These are phyloP conservation scores for Fonsecaea pedrosoi DNA, from an alignment of 2,329 filamentous ascomycete species.

Conservation along the genomic window DNA sequence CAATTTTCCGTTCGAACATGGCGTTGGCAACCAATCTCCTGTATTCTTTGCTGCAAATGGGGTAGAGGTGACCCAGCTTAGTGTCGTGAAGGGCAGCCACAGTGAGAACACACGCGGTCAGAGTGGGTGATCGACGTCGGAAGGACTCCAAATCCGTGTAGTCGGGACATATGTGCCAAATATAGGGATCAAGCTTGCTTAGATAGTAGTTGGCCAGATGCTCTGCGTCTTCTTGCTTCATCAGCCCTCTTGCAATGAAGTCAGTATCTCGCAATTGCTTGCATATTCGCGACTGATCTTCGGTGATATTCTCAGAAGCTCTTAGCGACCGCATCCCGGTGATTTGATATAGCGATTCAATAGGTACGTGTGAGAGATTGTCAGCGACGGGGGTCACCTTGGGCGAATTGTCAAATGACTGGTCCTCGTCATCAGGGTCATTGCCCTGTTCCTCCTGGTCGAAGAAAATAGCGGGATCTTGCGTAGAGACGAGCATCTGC, in stretches of 20 bases:
- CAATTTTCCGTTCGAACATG: conserved; percentile 60
- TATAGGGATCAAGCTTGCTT: conserved; percentile 55
- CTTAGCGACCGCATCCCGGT: conserved; percentile 43
- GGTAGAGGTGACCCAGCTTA: conserved; percentile 42
- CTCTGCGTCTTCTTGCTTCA: conserved; percentile 53
- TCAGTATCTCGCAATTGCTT: conserved; percentile 53
- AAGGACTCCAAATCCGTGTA: conserved; percentile 56
- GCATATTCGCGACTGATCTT: conserved; percentile 42
- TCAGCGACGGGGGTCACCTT: conserved; percentile 41
- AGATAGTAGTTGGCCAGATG: conserved; percentile 52
- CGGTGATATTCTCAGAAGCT: conserved; percentile 42
- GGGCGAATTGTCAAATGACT: conserved; percentile 49
- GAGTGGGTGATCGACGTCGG: conserved; percentile 57
- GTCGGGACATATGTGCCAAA: conserved; percentile 56
- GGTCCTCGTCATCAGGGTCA: conserved; percentile 53
- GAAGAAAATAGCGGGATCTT: conserved; percentile 41
- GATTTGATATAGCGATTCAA: conserved; percentile 48
- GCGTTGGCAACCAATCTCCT: conserved; percentile 59
- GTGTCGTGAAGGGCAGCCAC: conserved; percentile 58
- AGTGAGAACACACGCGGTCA: conserved; percentile 57
- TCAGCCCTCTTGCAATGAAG: conserved; percentile 58
- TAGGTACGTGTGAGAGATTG: conserved; percentile 46
- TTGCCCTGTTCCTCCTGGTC: conserved; percentile 52
- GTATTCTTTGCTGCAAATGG: conserved; percentile 58
- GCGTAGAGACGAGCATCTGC: conserved; percentile 45